Percentiles rank a stretch among this genome's conserved stretches.
Conservation (phyloP, 805 yeast genomes). For the Maudiozyma barnettii region DNA sequence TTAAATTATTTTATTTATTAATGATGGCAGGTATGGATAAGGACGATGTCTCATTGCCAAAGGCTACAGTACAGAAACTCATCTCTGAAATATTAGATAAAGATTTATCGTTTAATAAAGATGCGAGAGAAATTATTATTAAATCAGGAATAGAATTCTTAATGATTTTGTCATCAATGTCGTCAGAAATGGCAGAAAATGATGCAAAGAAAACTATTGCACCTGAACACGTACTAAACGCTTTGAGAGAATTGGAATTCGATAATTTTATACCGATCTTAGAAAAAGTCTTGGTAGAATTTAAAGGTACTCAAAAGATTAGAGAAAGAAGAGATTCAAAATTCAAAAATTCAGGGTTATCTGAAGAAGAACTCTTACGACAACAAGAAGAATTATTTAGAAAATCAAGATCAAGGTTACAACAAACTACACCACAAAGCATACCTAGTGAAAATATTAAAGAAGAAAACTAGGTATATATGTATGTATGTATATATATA, state of each 20-base stretch:
- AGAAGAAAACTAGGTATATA: neutral
- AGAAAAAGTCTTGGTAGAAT: conserved; percentile 70
- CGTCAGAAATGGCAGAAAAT: conserved; percentile 91
- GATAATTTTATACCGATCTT: conserved; percentile 74
- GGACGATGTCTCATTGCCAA: conserved; percentile 25
- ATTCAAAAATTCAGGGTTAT: conserved; percentile 82
- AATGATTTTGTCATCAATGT: conserved; percentile 87
- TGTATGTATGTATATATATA: neutral
- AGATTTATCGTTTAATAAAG: conserved; percentile 84
- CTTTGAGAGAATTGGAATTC: conserved; percentile 80
- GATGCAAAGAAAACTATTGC: conserved; percentile 95
- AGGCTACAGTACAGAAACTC: conserved; percentile 93
- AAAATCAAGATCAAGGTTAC: conserved; percentile 58
- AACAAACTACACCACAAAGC: conserved; percentile 25
- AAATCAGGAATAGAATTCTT: conserved; percentile 95
- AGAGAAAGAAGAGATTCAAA: conserved; percentile 88
- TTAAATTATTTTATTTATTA: too few species aligned
- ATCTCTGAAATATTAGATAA: conserved; percentile 80
- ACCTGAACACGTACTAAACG: conserved; percentile 89
- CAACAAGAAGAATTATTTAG: conserved; percentile 92
- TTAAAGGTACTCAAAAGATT: conserved; percentile 78
- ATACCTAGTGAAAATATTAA: conserved; percentile 3
- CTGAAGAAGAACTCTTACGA: conserved; percentile 83
- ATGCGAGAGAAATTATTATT: conserved; percentile 88
- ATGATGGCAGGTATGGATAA: conserved; percentile 11